Evolutionary conservation across 208 protist species (phyloP).

Genomic region (Leishmania major): DNA sequence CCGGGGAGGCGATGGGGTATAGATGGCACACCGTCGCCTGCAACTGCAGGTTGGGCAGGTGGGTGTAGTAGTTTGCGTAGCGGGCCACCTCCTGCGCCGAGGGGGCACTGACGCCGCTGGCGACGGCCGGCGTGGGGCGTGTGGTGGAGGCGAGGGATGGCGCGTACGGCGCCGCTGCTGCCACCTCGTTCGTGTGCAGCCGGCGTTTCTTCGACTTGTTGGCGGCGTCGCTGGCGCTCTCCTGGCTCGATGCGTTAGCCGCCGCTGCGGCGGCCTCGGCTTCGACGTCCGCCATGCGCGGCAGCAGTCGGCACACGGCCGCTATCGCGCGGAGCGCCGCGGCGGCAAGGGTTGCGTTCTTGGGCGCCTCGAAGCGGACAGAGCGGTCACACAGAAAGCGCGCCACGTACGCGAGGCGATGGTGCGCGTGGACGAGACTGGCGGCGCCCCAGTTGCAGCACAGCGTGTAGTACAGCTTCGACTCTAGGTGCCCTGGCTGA

Average conservation of each 20-base stretch:
- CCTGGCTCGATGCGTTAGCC: not conserved
- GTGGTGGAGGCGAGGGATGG: constrained; percentile 30
- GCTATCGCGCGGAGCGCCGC: constrained; percentile 55
- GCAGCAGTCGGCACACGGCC: constrained; percentile 49
- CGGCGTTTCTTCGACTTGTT: constrained; percentile 17
- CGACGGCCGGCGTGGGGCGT: constrained; percentile 6
- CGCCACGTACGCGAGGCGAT: constrained; percentile 63
- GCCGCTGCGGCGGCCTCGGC: constrained; percentile 7
- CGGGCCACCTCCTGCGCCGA: constrained; percentile 42
- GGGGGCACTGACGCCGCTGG: constrained; percentile 18
- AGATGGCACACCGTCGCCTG: constrained; percentile 80
- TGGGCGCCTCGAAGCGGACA: constrained; percentile 39
- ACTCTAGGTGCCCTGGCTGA: constrained; percentile 54
- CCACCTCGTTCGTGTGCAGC: constrained; percentile 6
- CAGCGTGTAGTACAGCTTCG: constrained; percentile 66
- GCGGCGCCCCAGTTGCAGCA: constrained; percentile 66
- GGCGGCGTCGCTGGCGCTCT: not conserved
- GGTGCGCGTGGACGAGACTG: constrained; percentile 70
- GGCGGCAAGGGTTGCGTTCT: constrained; percentile 62
- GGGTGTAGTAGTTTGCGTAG: constrained; percentile 71
- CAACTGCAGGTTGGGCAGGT: constrained; percentile 74
- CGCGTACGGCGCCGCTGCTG: not conserved
- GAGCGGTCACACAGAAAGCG: constrained; percentile 66
- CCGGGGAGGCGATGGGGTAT: constrained; percentile 37
- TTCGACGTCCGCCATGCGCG: constrained; percentile 32